Conservation (phyloP, 2,329 filamentous ascomycete genomes). For the Talaromyces sp. region DNA sequence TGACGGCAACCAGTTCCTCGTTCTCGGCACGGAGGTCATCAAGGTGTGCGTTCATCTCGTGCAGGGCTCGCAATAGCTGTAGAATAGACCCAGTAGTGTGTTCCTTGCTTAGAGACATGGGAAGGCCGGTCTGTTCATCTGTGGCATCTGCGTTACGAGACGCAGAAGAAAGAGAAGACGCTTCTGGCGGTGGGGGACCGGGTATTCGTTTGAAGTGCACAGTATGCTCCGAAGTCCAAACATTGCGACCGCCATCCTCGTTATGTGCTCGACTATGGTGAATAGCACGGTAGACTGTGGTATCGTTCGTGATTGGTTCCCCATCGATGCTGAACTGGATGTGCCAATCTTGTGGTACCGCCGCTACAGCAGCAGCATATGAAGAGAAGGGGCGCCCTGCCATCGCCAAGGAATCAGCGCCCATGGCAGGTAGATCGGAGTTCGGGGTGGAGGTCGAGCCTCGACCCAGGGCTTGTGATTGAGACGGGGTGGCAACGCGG, state of each 20-base stretch:
- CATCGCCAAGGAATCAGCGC: conserved; percentile 51
- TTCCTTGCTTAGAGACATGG: conserved; percentile 77
- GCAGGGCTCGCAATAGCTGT: conserved; percentile 81
- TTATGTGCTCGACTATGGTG: conserved; percentile 65
- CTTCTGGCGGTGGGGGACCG: conserved; percentile 75
- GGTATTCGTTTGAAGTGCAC: conserved; percentile 87
- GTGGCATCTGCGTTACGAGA: conserved; percentile 51
- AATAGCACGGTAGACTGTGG: conserved; percentile 92
- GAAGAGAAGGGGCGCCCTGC: conserved; percentile 63
- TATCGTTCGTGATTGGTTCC: conserved; percentile 82
- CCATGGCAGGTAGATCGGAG: conserved; percentile 25
- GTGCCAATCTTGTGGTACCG: conserved; percentile 89
- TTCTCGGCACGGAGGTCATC: conserved; percentile 85
- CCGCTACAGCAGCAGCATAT: conserved; percentile 79
- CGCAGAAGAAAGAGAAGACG: conserved; percentile 59
- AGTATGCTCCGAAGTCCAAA: conserved; percentile 87
- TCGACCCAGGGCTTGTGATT: conserved; percentile 47
- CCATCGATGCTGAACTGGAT: conserved; percentile 85
- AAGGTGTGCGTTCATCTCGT: conserved; percentile 88
- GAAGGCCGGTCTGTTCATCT: conserved; percentile 62
- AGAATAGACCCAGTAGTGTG: conserved; percentile 84
- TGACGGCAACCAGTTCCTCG: conserved; percentile 67
- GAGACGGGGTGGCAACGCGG: conserved; percentile 76
- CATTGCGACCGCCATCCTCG: conserved; percentile 69
- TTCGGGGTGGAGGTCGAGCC: conserved; percentile 37